Evolutionary conservation across 139 green algal genomes (phyloP).

Genomic region (Pycnococcus provasolii): DNA sequence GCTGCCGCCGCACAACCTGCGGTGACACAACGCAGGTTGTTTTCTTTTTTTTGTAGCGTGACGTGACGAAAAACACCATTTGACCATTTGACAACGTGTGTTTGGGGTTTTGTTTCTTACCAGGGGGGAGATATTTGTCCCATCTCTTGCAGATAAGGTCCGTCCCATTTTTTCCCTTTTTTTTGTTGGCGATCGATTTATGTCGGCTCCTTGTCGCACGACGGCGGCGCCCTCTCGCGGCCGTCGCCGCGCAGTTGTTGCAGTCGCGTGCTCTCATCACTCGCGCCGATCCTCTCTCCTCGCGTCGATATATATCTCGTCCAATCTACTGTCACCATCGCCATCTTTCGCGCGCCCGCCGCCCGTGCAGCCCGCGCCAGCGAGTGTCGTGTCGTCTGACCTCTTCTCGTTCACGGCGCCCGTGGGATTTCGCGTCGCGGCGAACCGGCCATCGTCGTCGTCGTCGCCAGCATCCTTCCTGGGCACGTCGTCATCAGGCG

Average conservation of each 20-base stretch:
- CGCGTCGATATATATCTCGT: neutral
- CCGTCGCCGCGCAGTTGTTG: too few relatives aligned
- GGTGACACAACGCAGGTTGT: constrained; percentile 25
- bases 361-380: too few relatives aligned
- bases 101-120: constrained; percentile 18
- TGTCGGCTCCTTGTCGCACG: too few relatives aligned
- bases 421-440: neutral
- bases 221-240: neutral
- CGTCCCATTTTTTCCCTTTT: neutral
- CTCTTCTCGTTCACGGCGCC: neutral
- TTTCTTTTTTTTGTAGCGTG: constrained; percentile 21
- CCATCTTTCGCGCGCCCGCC: neutral
- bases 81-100: neutral
- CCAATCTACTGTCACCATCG: neutral
- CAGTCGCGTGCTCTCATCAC: neutral
- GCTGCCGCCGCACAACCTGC: constrained; percentile 16
- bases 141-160: neutral
- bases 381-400: neutral
- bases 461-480: neutral
- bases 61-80: constrained; percentile 16
- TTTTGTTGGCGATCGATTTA: neutral
- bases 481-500: too few relatives aligned
- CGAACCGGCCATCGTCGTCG: neutral
- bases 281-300: neutral
- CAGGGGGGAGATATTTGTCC: constrained; percentile 53